Base-by-base conservation (phyloP, 306 rosid genomes). In the Cucurbita argyrosperma region DNA sequence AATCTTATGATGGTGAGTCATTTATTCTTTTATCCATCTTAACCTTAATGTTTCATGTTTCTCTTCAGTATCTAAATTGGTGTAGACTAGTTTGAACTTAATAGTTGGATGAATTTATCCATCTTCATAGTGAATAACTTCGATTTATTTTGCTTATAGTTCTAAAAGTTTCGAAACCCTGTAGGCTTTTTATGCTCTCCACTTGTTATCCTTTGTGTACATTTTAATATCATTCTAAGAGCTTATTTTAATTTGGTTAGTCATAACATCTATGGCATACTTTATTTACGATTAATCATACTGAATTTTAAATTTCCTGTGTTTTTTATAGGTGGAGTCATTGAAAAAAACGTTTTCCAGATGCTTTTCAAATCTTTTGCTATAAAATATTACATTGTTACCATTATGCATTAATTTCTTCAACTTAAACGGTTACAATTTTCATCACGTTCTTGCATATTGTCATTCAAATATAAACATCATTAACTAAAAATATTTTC, bases 1-100 rank as follows among this genome's bases (percentile, higher is more conserved):
- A 78, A 68, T 77, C 85, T 38, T 91, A 88, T 76, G 97, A 94
- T 71, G 99, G 97, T 94, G 77, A 80, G 79, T 82, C 65, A 43
- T 55, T 5, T 16, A 76, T 66, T 61, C 30, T 63, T 56, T 60
- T 64, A 73, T 45, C 52, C 19, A 10, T 42, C 15, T 1, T 46
- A n/a, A 49, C 15, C 7, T 38, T 4, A 7, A 66, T 19, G 7
- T 43, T 67, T 6, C 12, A 46, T 46, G 18, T 23, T 47, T 68
- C 39, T 66, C 54, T 66, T 66, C 14, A 2, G 54, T 42, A 45
- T 45, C 55, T 67, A 45, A 11, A 43, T 45, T 66, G 19, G 71
- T 65, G 4, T 6, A 19, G 43, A 16, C 7, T 8, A 39, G 54
- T 66, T 19, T 42, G 38, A 66, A 43, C 10, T 38, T 39, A 62